phyloP scores from a whole-genome alignment of 1,284 basidiomycete genomes.

The Cystobasidiaceae sp. region DNA sequence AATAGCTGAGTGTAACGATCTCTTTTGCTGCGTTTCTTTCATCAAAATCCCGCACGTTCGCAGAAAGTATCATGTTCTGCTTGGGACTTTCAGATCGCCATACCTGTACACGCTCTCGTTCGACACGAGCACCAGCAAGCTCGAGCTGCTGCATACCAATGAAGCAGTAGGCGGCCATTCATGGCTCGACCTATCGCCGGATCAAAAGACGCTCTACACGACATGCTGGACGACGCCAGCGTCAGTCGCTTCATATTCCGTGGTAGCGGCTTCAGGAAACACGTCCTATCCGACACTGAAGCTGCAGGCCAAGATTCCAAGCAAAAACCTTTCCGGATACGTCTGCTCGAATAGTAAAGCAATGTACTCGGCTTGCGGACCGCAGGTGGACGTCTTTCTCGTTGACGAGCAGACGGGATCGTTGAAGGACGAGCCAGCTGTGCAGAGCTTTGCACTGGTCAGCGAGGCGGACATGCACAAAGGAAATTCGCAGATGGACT shows the following conservation, averaged over 20 bases:
- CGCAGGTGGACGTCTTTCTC: slow-evolving; percentile 47
- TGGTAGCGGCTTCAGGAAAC: slow-evolving; percentile 24
- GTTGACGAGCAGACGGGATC: slow-evolving; percentile 43
- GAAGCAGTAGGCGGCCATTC: slow-evolving; percentile 42
- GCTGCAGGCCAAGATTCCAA: slow-evolving; percentile 37
- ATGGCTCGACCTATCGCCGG: slow-evolving; percentile 43
- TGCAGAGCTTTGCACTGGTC: slow-evolving; percentile 44
- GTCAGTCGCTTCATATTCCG: slow-evolving; percentile 40
- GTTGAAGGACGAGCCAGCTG: slow-evolving; percentile 38
- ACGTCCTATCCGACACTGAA: slow-evolving; percentile 27
- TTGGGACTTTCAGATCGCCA: slow-evolving; percentile 45
- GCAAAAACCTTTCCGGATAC: slow-evolving; percentile 44
- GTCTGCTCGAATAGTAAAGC: slow-evolving; percentile 42
- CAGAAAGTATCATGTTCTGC: slow-evolving; percentile 37
- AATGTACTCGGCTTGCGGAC: slow-evolving; percentile 48
- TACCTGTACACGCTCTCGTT: slow-evolving; percentile 43
- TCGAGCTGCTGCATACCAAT: slow-evolving; percentile 34
- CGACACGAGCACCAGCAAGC: slow-evolving; percentile 31
- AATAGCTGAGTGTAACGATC: too few species aligned
- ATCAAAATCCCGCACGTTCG: background rate
- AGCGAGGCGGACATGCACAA: slow-evolving; percentile 37
- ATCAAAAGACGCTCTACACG: slow-evolving; percentile 40
- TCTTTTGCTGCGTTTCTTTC: too few species aligned
- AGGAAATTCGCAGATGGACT: slow-evolving; percentile 43
- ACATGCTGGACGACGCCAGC: slow-evolving; percentile 44